A percentile compares a stretch with the other conserved stretches of the same genome.
These are phyloP conservation scores for Ceratocystis eucalypticola DNA, from an alignment of 2,329 filamentous ascomycete genomes.

Conservation along the genomic window DNA sequence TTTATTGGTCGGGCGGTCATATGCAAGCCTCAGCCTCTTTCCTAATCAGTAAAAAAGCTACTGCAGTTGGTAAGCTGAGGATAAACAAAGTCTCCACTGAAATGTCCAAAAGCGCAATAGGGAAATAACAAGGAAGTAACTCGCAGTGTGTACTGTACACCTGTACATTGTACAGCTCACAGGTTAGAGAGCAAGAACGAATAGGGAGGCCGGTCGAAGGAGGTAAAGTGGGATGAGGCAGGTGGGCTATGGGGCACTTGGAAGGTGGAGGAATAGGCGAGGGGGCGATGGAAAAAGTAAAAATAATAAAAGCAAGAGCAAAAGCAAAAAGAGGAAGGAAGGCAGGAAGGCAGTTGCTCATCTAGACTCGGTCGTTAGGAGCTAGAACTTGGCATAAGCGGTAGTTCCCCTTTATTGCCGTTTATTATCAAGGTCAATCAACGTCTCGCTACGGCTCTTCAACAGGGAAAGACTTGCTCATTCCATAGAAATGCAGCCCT, in stretches of 20 bases:
- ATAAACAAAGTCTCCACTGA: constrained; percentile 5
- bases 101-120: not conserved
- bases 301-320: too few species aligned
- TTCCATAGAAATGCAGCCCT: not conserved
- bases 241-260: too few species aligned
- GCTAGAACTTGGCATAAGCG: not conserved
- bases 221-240: too few species aligned
- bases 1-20: not conserved
- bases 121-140: not conserved
- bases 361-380: not conserved
- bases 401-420: not conserved
- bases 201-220: too few species aligned
- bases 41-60: constrained; percentile 4
- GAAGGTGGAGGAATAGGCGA: too few species aligned
- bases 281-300: too few species aligned
- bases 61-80: constrained; percentile 8
- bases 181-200: too few species aligned
- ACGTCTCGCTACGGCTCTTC: not conserved
- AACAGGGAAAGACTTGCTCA: not conserved
- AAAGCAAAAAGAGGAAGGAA: not conserved
- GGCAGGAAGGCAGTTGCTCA: not conserved
- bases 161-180: not conserved
- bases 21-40: constrained; percentile 17
- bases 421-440: not conserved
- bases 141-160: not conserved